Percentiles rank a stretch among this genome's conserved stretches.
These are phyloP conservation scores for Bruguiera parviflora DNA, from an alignment of 345 rosid species.

Conservation along the genomic window DNA sequence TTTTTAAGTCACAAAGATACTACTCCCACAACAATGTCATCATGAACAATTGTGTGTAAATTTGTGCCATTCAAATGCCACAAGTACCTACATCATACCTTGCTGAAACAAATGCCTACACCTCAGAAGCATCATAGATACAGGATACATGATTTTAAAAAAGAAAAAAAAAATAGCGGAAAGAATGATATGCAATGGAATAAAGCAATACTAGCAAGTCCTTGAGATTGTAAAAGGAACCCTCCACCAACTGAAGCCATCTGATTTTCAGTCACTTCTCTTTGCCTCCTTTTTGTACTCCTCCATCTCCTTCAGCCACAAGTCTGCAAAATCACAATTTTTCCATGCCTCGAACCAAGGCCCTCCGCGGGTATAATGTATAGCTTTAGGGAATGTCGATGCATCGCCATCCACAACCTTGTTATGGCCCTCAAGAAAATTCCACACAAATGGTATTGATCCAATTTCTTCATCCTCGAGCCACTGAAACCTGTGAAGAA, in stretches of 20 bases:
- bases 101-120: neutral
- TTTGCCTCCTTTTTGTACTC: conserved; percentile 33
- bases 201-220: neutral
- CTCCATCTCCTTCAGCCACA: conserved; percentile 77
- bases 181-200: neutral
- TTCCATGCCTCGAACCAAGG: conserved; percentile 99
- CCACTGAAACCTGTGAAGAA: conserved; percentile 97
- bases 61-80: neutral
- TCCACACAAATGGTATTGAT: conserved; percentile 81
- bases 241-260: neutral
- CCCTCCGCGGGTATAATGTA: conserved; percentile 94
- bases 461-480: conserved; percentile 86
- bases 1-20: neutral
- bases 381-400: conserved; percentile 62
- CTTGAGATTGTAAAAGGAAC: neutral
- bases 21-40: neutral
- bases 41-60: neutral
- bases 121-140: neutral
- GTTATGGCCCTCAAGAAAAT: conserved; percentile 96
- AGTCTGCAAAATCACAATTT: conserved; percentile 84
- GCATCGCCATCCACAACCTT: conserved; percentile 60
- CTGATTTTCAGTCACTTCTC: neutral
- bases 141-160: neutral
- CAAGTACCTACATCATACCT: conserved; percentile 1
- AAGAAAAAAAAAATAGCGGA: neutral